Conservation (phyloP, 2,329 filamentous ascomycete species). For the Nannizzia gypsea region DNA sequence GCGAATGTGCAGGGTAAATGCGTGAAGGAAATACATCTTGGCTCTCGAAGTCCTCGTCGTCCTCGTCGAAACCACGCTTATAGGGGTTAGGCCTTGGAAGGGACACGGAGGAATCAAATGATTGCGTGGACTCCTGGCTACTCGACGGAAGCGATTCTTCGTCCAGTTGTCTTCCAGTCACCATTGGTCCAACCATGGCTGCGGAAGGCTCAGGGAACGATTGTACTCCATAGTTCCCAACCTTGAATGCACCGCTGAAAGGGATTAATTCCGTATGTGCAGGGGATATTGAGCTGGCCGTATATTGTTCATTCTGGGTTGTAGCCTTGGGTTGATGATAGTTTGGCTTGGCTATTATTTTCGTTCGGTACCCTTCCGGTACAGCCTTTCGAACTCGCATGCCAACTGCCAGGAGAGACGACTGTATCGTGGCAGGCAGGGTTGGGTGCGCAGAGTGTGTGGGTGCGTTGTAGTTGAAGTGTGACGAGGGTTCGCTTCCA, state of each 20-base stretch:
- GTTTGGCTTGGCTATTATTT: conserved; percentile 18
- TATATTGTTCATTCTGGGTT: not conserved
- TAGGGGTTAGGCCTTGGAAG: conserved; percentile 26
- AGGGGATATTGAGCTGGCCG: conserved; percentile 15
- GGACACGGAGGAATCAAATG: conserved; percentile 11
- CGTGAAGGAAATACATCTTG: conserved; percentile 16
- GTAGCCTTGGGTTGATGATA: not conserved
- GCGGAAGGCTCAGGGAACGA: conserved; percentile 28
- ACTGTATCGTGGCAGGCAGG: conserved; percentile 57
- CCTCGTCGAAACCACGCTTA: conserved; percentile 23
- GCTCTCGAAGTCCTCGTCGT: conserved; percentile 24
- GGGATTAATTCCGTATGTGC: conserved; percentile 54
- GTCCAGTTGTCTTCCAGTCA: conserved; percentile 24
- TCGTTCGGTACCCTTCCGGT: conserved; percentile 83
- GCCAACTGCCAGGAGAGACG: conserved; percentile 78
- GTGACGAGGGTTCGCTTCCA: conserved; percentile 19
- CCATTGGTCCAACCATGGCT: conserved; percentile 18
- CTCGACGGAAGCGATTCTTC: conserved; percentile 30
- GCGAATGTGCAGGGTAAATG: conserved; percentile 6
- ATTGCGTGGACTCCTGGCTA: conserved; percentile 28
- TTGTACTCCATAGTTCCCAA: conserved; percentile 56
- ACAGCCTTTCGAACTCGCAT: conserved; percentile 92
- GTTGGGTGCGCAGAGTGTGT: conserved; percentile 36
- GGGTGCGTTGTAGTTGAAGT: conserved; percentile 31
- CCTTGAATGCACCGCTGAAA: conserved; percentile 68